Base-by-base conservation (phyloP, 371 early-diverging fungal species). In the Lichtheimia ramosa region DNA sequence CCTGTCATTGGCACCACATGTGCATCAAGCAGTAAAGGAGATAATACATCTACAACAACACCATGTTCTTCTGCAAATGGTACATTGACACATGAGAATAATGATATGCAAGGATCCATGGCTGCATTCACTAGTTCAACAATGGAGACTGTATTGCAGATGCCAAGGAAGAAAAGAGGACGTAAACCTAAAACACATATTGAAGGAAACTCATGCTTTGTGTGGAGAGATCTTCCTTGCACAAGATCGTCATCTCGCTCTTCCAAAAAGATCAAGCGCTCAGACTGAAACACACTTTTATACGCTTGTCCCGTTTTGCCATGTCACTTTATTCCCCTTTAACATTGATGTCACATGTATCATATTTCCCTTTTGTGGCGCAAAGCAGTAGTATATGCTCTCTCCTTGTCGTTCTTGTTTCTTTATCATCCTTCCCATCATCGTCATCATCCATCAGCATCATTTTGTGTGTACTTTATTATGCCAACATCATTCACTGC, bases 131-230 rank as follows among this genome's bases (percentile, higher is more conserved):
- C 79, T 7, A 75, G 74, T 53, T 67, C 73, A 7, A 67, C 56
- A 43, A 74, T 75, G 76, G 74, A 79, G 18, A 67, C 67, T 39
- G 68, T 74, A 0, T 48, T 75, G 20, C 69, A 65, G 24, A 70
- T 72, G 66, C 76, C 79, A 16, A 69, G 65, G 15, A 77, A 77
- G 51, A 80, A 80, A 46, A 62, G 81, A 50, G 81, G 81, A 1
- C 55, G 81, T 16, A 80, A 80, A 58, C 75, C 81, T 12, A 80
- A 80, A 43, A 73, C 69, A 2, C 81, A 76, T 43, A 70, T 80
- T 46, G 72, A 56, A 25, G 81, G 81, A 13, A 77, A 80, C 58
- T 76, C 81, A 18, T 80, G 81, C 48, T 80, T 80, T 71, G 77
- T 77, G 10, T 77, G 77, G 75, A 73, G 70, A 27, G 69, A 56